phyloP scores from a whole-genome alignment of 768 basidiomycete genomes.

The Hericium coralloides region DNA sequence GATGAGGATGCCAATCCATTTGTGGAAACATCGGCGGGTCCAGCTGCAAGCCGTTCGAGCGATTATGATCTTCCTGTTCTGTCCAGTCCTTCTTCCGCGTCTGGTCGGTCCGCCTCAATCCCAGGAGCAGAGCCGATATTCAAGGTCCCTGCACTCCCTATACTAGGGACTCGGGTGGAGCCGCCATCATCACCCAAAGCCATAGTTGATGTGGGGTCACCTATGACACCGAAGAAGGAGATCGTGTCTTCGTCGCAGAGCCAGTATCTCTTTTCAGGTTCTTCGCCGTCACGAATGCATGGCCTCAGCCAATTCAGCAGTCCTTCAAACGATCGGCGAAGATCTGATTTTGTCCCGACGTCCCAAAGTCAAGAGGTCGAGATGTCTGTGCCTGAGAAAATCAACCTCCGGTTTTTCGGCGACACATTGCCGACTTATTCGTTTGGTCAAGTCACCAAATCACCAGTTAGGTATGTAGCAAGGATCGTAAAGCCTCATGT shows the following conservation, averaged over 20 bases:
- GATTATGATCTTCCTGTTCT: background rate
- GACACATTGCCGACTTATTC: no score
- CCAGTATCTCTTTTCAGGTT: background rate
- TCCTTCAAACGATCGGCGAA: background rate
- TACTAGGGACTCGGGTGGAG: background rate
- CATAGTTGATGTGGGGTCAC: no score
- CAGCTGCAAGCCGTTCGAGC: background rate
- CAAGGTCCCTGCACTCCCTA: conserved; percentile 6
- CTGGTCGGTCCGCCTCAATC: background rate
- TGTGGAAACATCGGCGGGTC: background rate
- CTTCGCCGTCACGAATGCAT: background rate
- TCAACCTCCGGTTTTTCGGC: no score
- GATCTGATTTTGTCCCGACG: background rate
- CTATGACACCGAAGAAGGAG: background rate
- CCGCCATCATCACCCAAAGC: no score
- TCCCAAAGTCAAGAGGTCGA: background rate
- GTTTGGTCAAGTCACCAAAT: no score
- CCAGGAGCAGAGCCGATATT: background rate
- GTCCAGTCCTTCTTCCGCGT: background rate
- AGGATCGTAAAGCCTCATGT: no score
- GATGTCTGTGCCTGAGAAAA: background rate
- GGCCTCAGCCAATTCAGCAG: background rate
- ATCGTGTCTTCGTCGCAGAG: conserved; percentile 6
- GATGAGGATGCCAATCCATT: background rate
- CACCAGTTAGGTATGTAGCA: no score